Evolutionary conservation across 768 basidiomycete species (phyloP).

Genomic region (Kwoniella mangroviensis): DNA sequence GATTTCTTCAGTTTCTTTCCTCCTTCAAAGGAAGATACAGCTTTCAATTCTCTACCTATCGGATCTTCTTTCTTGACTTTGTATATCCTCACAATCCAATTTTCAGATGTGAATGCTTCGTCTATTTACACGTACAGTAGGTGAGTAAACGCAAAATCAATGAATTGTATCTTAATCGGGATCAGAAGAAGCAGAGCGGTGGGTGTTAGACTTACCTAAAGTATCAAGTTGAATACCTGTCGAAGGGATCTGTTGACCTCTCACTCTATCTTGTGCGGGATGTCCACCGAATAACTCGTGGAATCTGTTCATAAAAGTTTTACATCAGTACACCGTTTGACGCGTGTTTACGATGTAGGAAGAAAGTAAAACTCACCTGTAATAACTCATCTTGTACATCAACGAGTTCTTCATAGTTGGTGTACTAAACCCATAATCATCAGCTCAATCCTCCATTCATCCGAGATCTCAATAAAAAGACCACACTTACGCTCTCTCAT

Average conservation of each 20-base stretch:
- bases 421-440: slow-evolving; percentile 56
- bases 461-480: not conserved
- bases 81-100: slow-evolving; percentile 99
- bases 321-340: not conserved
- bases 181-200: not conserved
- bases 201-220: slow-evolving; percentile 66
- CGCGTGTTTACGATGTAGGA: too few relatives aligned
- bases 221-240: slow-evolving; percentile 81
- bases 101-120: slow-evolving; percentile 98
- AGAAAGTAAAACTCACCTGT: slow-evolving; percentile 64
- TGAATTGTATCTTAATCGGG: not conserved
- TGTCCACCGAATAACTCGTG: slow-evolving; percentile 80
- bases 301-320: slow-evolving; percentile 64
- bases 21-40: slow-evolving; percentile 77
- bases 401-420: slow-evolving; percentile 89
- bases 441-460: not conserved
- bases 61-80: slow-evolving; percentile 92
- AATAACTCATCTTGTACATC: slow-evolving; percentile 99
- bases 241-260: slow-evolving; percentile 80
- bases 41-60: slow-evolving; percentile 86
- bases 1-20: slow-evolving; percentile 84
- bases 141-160: not conserved
- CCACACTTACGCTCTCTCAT: slow-evolving; percentile 68
- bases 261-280: slow-evolving; percentile 79
- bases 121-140: slow-evolving; percentile 61